A percentile compares a stretch with the other conserved stretches of the same genome.
phyloP scores from a whole-genome alignment of 352 stramenopile species.

The Phytophthora sojae region DNA sequence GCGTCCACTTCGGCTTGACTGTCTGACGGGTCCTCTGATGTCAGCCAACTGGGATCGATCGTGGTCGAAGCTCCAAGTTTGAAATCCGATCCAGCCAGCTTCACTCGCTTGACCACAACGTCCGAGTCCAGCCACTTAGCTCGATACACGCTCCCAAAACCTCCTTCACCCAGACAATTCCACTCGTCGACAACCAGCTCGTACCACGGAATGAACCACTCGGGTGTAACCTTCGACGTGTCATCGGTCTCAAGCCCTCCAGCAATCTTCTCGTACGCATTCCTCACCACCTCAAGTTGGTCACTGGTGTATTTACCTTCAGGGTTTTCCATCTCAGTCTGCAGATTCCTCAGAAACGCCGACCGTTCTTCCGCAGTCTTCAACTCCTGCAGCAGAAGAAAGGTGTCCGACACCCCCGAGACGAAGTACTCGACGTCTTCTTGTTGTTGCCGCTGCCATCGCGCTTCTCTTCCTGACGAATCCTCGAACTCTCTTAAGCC shows the following conservation, averaged over 20 bases:
- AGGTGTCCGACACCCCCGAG: neutral
- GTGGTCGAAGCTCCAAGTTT: neutral
- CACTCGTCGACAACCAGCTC: slow-evolving; percentile 4
- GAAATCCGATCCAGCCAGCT: neutral
- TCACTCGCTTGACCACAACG: slow-evolving; percentile 5
- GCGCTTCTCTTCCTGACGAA: neutral
- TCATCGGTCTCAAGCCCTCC: neutral
- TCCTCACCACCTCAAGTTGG: neutral
- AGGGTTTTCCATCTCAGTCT: neutral
- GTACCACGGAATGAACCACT: slow-evolving; percentile 17
- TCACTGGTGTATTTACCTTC: neutral
- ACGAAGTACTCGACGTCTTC: slow-evolving; percentile 2
- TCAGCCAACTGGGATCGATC: too few relatives aligned
- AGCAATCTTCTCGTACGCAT: neutral
- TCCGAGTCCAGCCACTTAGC: slow-evolving; percentile 10
- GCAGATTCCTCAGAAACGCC: neutral
- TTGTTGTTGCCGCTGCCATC: neutral
- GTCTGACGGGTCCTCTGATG: too few relatives aligned
- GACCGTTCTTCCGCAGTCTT: neutral
- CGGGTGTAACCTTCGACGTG: neutral
- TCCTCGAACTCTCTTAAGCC: too few relatives aligned
- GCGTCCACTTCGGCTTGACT: neutral
- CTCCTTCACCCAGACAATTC: neutral
- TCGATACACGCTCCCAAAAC: slow-evolving; percentile 2
- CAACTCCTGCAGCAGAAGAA: slow-evolving; percentile 13